Percentiles rank a stretch among this genome's conserved stretches.
These are phyloP conservation scores for Leccinum incarnatum DNA, from an alignment of 768 basidiomycete species.

Conservation along the genomic window DNA sequence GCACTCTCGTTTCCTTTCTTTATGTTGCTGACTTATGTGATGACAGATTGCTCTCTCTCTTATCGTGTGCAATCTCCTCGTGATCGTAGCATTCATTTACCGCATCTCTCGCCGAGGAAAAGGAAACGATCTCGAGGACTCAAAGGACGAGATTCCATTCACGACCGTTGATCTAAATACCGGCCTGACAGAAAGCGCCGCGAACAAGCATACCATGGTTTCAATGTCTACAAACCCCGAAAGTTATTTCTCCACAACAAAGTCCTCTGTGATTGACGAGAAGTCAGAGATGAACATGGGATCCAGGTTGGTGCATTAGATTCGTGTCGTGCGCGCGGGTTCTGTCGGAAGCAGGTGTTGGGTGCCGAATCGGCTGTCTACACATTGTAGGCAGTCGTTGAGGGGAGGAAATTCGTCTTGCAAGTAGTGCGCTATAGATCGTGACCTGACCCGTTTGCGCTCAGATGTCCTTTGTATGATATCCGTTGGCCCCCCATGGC, in stretches of 20 bases:
- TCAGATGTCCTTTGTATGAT: neutral
- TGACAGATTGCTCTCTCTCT: constrained; percentile 22
- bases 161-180: constrained; percentile 17
- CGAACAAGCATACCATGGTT: neutral
- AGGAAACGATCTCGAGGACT: constrained; percentile 1
- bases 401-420: neutral
- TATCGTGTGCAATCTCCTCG: constrained; percentile 27
- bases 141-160: constrained; percentile 1
- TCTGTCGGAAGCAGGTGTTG: neutral
- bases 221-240: neutral
- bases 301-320: neutral
- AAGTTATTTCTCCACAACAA: neutral
- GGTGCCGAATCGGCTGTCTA: neutral
- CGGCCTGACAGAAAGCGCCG: neutral
- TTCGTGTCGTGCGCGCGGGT: neutral
- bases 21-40: neutral
- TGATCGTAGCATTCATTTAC: constrained; percentile 23
- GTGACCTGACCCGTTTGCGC: neutral
- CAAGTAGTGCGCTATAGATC: neutral
- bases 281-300: neutral
- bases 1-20: too few species aligned
- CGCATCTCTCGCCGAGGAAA: constrained; percentile 10
- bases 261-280: neutral
- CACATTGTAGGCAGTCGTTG: neutral
- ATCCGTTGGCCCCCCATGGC: neutral